Evolutionary conservation across 139 green algal genomes (phyloP).

Genomic region (Ettlia oleoabundans): DNA sequence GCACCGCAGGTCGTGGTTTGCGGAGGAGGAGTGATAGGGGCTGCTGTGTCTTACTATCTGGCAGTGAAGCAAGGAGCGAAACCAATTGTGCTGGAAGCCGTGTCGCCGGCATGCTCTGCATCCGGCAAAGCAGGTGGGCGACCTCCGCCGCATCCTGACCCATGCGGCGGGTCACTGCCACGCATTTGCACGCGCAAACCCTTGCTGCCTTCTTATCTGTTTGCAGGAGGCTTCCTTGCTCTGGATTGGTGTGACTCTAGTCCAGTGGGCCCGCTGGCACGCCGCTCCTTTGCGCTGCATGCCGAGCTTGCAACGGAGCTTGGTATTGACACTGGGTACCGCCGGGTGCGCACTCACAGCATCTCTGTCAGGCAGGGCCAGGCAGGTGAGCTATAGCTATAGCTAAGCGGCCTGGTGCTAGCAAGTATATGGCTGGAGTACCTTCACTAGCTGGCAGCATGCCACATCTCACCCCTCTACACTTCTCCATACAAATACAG

Average conservation of each 20-base stretch:
- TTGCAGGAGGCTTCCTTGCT: slow-evolving; percentile 75
- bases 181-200: too few species aligned
- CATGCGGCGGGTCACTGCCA: too few species aligned
- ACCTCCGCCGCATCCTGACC: too few species aligned
- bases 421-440: too few species aligned
- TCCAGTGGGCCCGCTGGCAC: slow-evolving; percentile 53
- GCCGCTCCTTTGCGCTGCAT: slow-evolving; percentile 72
- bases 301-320: slow-evolving; percentile 60
- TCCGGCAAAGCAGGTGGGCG: slow-evolving; percentile 44
- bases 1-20: slow-evolving; percentile 62
- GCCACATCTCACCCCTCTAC: too few species aligned
- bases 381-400: too few species aligned
- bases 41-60: slow-evolving; percentile 74
- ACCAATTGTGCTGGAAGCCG: slow-evolving; percentile 68
- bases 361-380: background rate
- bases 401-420: too few species aligned
- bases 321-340: slow-evolving; percentile 63
- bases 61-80: slow-evolving; percentile 50
- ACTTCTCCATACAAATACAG: too few species aligned
- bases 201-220: background rate
- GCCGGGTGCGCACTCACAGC: slow-evolving; percentile 49
- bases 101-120: slow-evolving; percentile 74
- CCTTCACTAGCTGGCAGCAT: background rate
- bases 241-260: slow-evolving; percentile 76
- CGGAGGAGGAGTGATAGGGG: slow-evolving; percentile 81